These are phyloP conservation scores for Rhynchosporium graminicola DNA, from an alignment of 2,329 filamentous ascomycete species.

Conservation along the genomic window DNA sequence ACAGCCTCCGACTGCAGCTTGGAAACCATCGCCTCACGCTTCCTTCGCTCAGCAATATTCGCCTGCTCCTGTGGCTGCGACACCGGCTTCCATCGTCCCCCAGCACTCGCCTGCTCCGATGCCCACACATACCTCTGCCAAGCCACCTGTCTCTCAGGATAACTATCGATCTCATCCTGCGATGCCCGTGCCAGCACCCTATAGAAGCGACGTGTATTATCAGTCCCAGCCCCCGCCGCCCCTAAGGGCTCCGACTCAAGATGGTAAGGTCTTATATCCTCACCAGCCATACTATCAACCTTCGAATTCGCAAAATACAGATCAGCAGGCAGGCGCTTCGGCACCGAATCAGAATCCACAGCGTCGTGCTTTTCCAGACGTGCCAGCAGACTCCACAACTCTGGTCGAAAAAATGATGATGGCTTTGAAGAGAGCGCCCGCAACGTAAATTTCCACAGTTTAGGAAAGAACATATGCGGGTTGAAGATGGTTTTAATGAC, in stretches of 20 bases:
- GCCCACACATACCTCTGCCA: neutral
- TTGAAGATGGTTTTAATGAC: slow-evolving; percentile 16
- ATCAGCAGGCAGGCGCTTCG: slow-evolving; percentile 13
- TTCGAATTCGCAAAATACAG: slow-evolving; percentile 12
- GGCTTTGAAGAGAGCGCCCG: slow-evolving; percentile 46
- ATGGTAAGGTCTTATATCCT: slow-evolving; percentile 9
- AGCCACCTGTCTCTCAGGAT: slow-evolving; percentile 12
- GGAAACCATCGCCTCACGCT: neutral
- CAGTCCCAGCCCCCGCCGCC: neutral
- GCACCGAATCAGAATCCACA: slow-evolving; percentile 10
- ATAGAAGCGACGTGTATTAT: neutral
- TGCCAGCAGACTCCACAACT: slow-evolving; percentile 40
- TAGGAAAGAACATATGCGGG: neutral
- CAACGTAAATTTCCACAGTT: slow-evolving; percentile 2
- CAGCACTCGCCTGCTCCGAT: neutral
- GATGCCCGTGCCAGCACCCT: neutral
- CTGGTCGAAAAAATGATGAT: slow-evolving; percentile 56
- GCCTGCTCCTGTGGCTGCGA: neutral
- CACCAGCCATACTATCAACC: slow-evolving; percentile 17
- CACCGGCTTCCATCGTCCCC: neutral
- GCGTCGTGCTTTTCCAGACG: slow-evolving; percentile 36
- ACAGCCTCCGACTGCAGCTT: neutral
- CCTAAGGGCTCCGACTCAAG: neutral
- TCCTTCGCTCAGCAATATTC: slow-evolving; percentile 8
- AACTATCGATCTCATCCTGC: slow-evolving; percentile 15